These are phyloP conservation scores for Vanrija humicola DNA, from an alignment of 1,284 basidiomycete genomes.

Conservation along the genomic window DNA sequence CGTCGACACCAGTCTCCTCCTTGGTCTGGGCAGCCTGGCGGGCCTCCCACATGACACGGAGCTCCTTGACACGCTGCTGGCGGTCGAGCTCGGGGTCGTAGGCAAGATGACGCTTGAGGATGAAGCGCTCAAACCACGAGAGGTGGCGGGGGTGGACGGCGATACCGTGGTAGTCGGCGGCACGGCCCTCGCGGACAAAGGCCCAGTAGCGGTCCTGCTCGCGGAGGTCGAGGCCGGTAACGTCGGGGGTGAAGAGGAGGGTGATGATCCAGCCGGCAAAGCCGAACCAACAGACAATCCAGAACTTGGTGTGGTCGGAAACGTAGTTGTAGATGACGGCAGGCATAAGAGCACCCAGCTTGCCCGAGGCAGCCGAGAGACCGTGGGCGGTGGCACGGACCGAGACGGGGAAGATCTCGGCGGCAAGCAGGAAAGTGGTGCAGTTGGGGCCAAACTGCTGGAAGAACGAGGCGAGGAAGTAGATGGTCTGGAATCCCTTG, in stretches of 20 bases:
- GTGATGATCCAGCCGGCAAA: conserved; percentile 53
- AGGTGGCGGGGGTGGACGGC: conserved; percentile 56
- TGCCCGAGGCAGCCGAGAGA: conserved; percentile 52
- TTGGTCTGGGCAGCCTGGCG: conserved; percentile 22
- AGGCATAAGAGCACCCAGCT: conserved; percentile 53
- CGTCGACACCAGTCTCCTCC: conserved; percentile 19
- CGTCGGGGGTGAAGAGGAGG: conserved; percentile 53
- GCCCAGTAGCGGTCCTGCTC: conserved; percentile 58
- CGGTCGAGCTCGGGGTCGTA: conserved; percentile 55
- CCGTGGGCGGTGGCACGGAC: conserved; percentile 53
- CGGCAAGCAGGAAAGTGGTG: conserved; percentile 50
- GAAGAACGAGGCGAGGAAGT: conserved; percentile 55
- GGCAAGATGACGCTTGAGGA: conserved; percentile 52
- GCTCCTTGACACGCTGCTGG: conserved; percentile 52
- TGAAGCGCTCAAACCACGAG: conserved; percentile 50
- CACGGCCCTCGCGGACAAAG: conserved; percentile 52
- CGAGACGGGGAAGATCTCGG: conserved; percentile 54
- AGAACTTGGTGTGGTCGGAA: conserved; percentile 51
- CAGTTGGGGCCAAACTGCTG: conserved; percentile 56
- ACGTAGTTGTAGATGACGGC: conserved; percentile 50
- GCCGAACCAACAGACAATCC: conserved; percentile 56
- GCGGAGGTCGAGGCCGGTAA: conserved; percentile 56
- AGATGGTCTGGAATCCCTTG: conserved; percentile 53
- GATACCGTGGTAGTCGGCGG: conserved; percentile 55
- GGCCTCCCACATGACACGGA: conserved; percentile 50